Conservation (phyloP, 768 basidiomycete genomes). For the Termitomyces sp. region DNA sequence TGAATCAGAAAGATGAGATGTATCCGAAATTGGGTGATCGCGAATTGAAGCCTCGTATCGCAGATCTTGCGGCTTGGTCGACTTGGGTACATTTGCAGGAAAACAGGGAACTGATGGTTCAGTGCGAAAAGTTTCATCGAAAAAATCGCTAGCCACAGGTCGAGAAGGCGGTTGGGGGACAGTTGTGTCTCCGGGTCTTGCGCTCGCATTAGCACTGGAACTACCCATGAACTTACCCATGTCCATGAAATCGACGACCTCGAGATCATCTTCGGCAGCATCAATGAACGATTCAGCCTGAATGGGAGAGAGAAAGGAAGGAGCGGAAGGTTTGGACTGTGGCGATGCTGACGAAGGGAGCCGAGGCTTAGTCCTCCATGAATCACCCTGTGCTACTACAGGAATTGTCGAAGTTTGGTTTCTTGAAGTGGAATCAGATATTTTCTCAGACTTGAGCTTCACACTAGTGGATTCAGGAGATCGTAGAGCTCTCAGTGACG, state of each 20-base stretch:
- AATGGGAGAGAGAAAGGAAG: constrained; percentile 26
- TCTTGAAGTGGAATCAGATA: background rate
- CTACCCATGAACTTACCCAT: constrained; percentile 62
- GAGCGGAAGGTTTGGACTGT: constrained; percentile 14
- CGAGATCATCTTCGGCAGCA: constrained; percentile 54
- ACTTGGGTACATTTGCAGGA: constrained; percentile 36
- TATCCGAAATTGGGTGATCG: background rate
- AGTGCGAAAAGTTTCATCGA: constrained; percentile 37
- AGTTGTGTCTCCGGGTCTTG: constrained; percentile 15
- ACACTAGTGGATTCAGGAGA: constrained; percentile 17
- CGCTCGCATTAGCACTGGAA: constrained; percentile 17
- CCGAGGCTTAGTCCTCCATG: constrained; percentile 54
- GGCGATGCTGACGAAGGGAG: background rate
- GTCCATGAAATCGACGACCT: constrained; percentile 78
- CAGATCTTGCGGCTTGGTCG: constrained; percentile 2
- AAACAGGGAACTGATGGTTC: constrained; percentile 19
- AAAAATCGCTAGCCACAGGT: constrained; percentile 67
- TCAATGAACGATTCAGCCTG: constrained; percentile 39
- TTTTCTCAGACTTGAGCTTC: background rate
- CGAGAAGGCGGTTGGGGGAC: constrained; percentile 27
- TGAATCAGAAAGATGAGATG: background rate
- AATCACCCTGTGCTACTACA: constrained; percentile 38
- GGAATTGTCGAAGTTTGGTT: constrained; percentile 19
- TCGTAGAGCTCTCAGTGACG: constrained; percentile 25
- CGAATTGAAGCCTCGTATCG: background rate